Conservation (phyloP, 148 eudicot species). For the Salicornia ramosissima region DNA sequence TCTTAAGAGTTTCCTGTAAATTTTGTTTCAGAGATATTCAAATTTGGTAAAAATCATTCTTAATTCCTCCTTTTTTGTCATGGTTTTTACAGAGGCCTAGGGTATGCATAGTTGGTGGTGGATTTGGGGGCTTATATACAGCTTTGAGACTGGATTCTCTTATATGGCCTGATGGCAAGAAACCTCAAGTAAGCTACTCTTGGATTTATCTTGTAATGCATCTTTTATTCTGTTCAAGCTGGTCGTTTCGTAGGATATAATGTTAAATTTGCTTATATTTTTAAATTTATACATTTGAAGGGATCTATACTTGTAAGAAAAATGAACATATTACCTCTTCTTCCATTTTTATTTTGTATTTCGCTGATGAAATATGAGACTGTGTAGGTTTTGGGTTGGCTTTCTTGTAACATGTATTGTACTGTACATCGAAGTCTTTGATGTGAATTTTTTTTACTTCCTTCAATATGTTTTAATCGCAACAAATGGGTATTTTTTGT, state of each 20-base stretch:
- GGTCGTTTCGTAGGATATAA: not conserved
- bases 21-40: not conserved
- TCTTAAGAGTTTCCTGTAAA: not conserved
- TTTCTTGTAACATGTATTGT: too few species aligned
- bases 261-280: not conserved
- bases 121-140: constrained; percentile 96
- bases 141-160: constrained; percentile 94
- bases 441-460: too few species aligned
- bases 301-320: not conserved
- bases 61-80: not conserved
- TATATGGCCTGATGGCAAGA: constrained; percentile 88
- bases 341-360: too few species aligned
- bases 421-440: too few species aligned
- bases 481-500: too few species aligned
- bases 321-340: not conserved
- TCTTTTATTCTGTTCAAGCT: not conserved
- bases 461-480: too few species aligned
- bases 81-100: constrained; percentile 61
- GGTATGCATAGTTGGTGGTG: constrained; percentile 97
- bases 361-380: too few species aligned
- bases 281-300: not conserved
- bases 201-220: not conserved
- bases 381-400: too few species aligned
- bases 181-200: constrained; percentile 68
- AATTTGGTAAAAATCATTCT: not conserved